A percentile compares a stretch with the other conserved stretches of the same genome.
phyloP scores from a whole-genome alignment of 1,284 basidiomycete species.

The Ustilago tritici region DNA sequence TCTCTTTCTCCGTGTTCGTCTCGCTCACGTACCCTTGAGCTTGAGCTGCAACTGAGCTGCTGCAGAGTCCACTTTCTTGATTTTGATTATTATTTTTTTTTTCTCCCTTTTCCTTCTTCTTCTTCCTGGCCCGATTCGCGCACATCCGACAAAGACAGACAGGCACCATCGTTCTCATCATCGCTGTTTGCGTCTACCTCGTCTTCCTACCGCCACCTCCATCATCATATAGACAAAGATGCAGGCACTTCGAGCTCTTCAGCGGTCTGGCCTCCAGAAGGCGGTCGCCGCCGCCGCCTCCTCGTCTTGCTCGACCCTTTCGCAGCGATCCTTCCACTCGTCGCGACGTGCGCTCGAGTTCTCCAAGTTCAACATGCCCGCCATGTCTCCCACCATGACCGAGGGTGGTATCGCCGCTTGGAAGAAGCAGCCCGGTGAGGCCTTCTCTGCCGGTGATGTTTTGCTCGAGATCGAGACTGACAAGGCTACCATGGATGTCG shows the following conservation, averaged over 20 bases:
- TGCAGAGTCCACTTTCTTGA: slow-evolving; percentile 3
- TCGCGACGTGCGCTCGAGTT: slow-evolving; percentile 52
- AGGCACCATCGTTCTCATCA: neutral
- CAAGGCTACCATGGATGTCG: slow-evolving; percentile 71
- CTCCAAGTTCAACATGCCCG: slow-evolving; percentile 91
- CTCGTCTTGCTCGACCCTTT: slow-evolving; percentile 38
- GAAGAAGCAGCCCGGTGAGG: slow-evolving; percentile 96
- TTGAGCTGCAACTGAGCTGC: neutral
- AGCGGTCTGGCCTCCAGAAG: slow-evolving; percentile 54
- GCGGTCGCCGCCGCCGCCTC: slow-evolving; percentile 44
- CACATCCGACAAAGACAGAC: neutral
- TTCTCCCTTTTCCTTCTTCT: neutral
- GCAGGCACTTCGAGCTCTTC: slow-evolving; percentile 54
- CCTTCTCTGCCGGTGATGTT: slow-evolving; percentile 90
- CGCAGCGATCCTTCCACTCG: slow-evolving; percentile 54
- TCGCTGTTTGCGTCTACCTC: neutral
- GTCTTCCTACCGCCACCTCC: slow-evolving; percentile 1
- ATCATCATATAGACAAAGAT: slow-evolving; percentile 23
- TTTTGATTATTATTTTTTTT: neutral
- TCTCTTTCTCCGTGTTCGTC: neutral
- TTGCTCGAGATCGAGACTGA: slow-evolving; percentile 83
- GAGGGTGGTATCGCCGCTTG: slow-evolving; percentile 97
- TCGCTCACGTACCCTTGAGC: neutral
- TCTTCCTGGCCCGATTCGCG: slow-evolving; percentile 6
- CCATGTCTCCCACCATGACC: slow-evolving; percentile 99